These are phyloP conservation scores for Oryza officinalis DNA, from an alignment of 176 grass and related monocot genomes.

Conservation along the genomic window DNA sequence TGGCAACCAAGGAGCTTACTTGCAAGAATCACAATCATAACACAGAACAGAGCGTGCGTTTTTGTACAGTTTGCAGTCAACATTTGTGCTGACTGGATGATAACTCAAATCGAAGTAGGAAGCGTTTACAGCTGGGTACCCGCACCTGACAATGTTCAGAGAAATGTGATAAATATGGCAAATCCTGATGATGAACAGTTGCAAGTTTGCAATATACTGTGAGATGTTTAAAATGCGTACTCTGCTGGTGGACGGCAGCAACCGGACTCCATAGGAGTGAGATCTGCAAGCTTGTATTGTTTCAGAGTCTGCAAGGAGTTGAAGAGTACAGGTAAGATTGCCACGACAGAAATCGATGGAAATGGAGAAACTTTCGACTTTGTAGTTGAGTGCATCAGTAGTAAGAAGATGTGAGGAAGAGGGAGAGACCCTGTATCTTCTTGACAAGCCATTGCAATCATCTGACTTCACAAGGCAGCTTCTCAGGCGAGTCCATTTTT, in stretches of 20 bases:
- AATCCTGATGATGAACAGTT: background rate
- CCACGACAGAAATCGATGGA: background rate
- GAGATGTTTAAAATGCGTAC: slow-evolving; percentile 46
- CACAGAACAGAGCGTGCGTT: slow-evolving; percentile 61
- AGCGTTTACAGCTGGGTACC: slow-evolving; percentile 75
- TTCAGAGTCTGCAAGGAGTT: slow-evolving; percentile 62
- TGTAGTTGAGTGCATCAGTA: background rate
- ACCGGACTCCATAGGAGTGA: slow-evolving; percentile 86
- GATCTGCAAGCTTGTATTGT: slow-evolving; percentile 81
- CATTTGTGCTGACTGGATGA: slow-evolving; percentile 71
- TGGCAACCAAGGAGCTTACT: slow-evolving; percentile 43
- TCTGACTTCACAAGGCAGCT: slow-evolving; percentile 94
- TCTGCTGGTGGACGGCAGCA: slow-evolving; percentile 89
- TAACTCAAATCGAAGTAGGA: slow-evolving; percentile 89
- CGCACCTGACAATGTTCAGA: slow-evolving; percentile 59
- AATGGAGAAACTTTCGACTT: slow-evolving; percentile 1
- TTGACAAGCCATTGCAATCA: slow-evolving; percentile 82
- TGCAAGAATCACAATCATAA: slow-evolving; percentile 97
- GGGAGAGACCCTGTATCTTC: slow-evolving; percentile 80
- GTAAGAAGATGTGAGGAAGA: slow-evolving; percentile 13
- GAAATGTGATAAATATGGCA: background rate
- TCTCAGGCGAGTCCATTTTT: slow-evolving; percentile 82
- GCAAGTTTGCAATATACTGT: background rate
- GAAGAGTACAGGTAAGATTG: slow-evolving; percentile 16
- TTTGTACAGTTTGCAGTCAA: slow-evolving; percentile 92